Evolutionary conservation across 2,329 filamentous ascomycete species (phyloP).

Genomic region (Phaeosphaeriaceae sp.): DNA sequence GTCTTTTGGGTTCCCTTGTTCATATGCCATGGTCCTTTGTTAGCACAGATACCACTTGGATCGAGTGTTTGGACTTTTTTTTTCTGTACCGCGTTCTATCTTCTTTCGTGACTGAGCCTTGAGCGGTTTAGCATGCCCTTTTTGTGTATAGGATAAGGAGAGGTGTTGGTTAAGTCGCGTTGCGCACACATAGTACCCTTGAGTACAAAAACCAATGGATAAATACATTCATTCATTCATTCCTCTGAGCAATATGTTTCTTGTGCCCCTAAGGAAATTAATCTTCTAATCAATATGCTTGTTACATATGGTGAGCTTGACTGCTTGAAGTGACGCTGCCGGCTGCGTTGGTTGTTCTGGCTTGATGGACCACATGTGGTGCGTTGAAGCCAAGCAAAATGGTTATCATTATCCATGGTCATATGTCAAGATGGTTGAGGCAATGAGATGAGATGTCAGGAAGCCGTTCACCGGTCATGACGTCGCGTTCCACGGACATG

Average conservation of each 20-base stretch:
- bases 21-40: slow-evolving; percentile 16
- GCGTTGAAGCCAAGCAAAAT: not conserved
- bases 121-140: slow-evolving; percentile 20
- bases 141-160: slow-evolving; percentile 15
- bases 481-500: not conserved
- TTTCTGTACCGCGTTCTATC: slow-evolving; percentile 14
- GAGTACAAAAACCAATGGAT: slow-evolving; percentile 21
- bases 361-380: not conserved
- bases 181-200: slow-evolving; percentile 13
- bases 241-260: too few relatives aligned
- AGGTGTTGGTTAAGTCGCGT: slow-evolving; percentile 18
- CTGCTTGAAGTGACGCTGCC: too few relatives aligned
- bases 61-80: slow-evolving; percentile 13
- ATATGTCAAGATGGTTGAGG: not conserved
- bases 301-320: too few relatives aligned
- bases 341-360: not conserved
- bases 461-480: slow-evolving; percentile 9
- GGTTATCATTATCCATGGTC: too few relatives aligned
- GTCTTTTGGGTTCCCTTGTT: slow-evolving; percentile 21
- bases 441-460: not conserved
- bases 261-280: not conserved
- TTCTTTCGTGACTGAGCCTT: slow-evolving; percentile 23
- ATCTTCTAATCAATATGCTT: too few relatives aligned
- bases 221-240: slow-evolving; percentile 13
- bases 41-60: slow-evolving; percentile 13